Evolutionary conservation across 805 yeast species (phyloP), one percentile per base, ranked within the genome.

Genomic region (Kodamaea nitidulidarum): DNA sequence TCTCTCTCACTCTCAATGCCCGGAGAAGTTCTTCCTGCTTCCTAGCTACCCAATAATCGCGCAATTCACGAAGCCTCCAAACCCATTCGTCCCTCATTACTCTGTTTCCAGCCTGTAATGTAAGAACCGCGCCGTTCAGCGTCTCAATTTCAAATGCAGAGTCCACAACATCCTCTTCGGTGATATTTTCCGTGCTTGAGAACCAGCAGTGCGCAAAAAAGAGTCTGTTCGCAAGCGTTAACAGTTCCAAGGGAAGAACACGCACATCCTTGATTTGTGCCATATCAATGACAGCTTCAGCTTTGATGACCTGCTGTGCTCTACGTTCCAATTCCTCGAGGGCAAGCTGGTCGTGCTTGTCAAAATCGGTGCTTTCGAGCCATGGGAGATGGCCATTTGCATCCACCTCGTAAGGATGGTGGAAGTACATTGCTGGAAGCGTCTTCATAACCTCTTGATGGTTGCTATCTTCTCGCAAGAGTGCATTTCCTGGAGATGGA

Each of bases 61-160:
- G 51, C 14, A 82, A 49, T 4, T 61, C 59, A 0, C 40, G 45
- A 24, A 90, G 59, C 37, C 77, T 60, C 0, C 16, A n/a, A 0
- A 82, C 68, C 98, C 96, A 90, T 45, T 73, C 75, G 47, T 78
- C 75, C 34, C 91, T 65, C 0, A 72, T 51, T 0, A 22, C 25
- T 12, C 63, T 47, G 43, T 66, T 64, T 2, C 79, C 76, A 0
- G 93, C 87, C 40, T 80, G 75, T 8, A 87, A 56, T 32, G 71
- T 65, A 9, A 83, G 43, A 1, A 38, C 43, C 0, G 73, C 49
- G 0, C 80, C 81, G 41, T 76, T 70, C 1, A 49, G 46, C 48
- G 80, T 62, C 3, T 55, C 58, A 1, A 87, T 63, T 34, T 75
- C 76, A 46, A 86, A 76, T 6, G 71, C 70, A 3, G 80, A 68